Evolutionary conservation across 305 asterid species (phyloP), one percentile per base, ranked within the genome.

Genomic region (Fraxinus baroniana): DNA sequence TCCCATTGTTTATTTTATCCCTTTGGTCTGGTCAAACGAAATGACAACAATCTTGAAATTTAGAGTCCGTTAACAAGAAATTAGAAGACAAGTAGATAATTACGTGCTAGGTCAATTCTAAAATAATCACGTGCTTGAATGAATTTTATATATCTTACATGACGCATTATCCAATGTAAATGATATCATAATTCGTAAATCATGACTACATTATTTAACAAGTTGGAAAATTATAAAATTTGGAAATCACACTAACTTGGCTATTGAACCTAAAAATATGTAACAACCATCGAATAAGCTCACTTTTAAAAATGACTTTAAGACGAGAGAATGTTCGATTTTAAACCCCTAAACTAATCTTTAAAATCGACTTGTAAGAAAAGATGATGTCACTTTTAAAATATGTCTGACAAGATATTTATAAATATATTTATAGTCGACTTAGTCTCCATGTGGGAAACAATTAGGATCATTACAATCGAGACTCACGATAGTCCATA

Each of bases 61-160:
- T 30, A 7, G 76, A 77, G 75, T 78, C 74, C 57, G 24, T 7
- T 5, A 32, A 62, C 71, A 62, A 62, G 71, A 62, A 62, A 62
- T 22, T 7, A 60, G 8, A 6, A 20, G 70, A 60, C 13, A 60
- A 2, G 2, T 7, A 52, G 64, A 77, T n/a, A 70, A 80, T 77
- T 49, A 12, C 1, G 52, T 26, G 15, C 55, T 85, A 41, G 78
- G 80, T 39, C 75, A 35, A 52, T 30, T 55, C 36, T 24, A 18
- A 39, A 62, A 66, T 79, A 0, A 73, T 57, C 49, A 76, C 68
- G 70, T 70, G 24, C 2, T 15, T 57, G 80, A 81, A 77, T 83
- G 84, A 46, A 39, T 71, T 80, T 60, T 80, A 77, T 70, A 26
- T 26, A 26, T 26, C 75, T 78, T 62, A 72, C 80, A 73, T 79